Conservation (phyloP, 2,329 filamentous ascomycete species). For the Akanthomyces lecanii region DNA sequence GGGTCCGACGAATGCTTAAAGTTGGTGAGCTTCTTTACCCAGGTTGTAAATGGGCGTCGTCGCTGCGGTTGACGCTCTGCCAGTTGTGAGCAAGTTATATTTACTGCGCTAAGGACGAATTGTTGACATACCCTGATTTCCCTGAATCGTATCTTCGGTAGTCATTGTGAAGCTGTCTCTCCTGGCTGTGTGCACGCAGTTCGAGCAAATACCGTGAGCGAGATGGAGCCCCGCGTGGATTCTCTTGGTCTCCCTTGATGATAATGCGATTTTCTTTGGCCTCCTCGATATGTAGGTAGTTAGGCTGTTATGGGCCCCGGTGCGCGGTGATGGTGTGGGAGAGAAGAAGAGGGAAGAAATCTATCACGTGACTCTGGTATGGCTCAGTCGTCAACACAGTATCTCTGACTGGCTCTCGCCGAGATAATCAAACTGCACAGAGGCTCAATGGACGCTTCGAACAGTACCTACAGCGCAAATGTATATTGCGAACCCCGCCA, state of each 20-base stretch:
- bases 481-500: conserved; percentile 4
- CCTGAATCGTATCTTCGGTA: conserved; percentile 34
- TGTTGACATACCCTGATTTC: conserved; percentile 39
- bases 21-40: conserved; percentile 90
- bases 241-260: background rate
- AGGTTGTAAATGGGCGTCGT: conserved; percentile 81
- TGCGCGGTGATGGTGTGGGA: background rate
- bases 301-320: background rate
- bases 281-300: background rate
- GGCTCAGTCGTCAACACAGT: background rate
- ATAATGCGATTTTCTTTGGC: background rate
- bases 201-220: background rate
- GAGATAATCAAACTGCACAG: background rate
- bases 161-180: conserved; percentile 28
- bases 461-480: background rate
- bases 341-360: background rate
- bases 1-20: conserved; percentile 71
- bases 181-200: background rate
- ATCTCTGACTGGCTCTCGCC: background rate
- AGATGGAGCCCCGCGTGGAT: background rate
- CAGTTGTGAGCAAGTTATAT: conserved; percentile 31
- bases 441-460: background rate
- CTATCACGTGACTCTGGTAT: conserved; percentile 9
- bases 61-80: conserved; percentile 65
- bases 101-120: conserved; percentile 17